Percentiles rank a stretch among this genome's conserved stretches.
Evolutionary conservation across 2,329 filamentous ascomycete genomes (phyloP).

Genomic region (Dactylonectria estremocensis): DNA sequence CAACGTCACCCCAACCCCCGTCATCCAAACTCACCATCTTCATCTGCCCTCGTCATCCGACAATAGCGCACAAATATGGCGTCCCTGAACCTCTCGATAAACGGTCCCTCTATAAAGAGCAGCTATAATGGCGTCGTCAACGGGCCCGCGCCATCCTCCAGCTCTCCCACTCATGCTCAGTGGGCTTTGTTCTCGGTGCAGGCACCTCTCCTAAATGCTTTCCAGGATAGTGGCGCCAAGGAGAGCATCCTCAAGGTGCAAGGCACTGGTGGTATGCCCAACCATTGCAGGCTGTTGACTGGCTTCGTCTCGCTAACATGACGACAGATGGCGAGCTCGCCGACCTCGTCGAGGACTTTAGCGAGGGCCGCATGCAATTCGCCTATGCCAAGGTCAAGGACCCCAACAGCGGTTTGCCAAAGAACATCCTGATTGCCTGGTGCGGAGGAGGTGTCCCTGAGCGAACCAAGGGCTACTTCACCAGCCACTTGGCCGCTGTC

Average conservation of each 20-base stretch:
- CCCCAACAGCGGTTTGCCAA: conserved; percentile 89
- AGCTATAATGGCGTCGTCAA: conserved; percentile 77
- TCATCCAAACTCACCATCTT: conserved; percentile 43
- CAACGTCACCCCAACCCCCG: conserved; percentile 47
- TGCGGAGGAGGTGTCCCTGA: conserved; percentile 99
- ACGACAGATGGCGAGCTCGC: conserved; percentile 86
- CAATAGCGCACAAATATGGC: conserved; percentile 71
- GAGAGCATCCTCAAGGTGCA: conserved; percentile 98
- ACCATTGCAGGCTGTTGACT: conserved; percentile 9
- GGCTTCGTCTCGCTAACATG: conserved; percentile 37
- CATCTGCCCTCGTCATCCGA: conserved; percentile 39
- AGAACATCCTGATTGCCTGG: conserved; percentile 95
- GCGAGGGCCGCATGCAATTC: conserved; percentile 96
- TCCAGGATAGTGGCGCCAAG: conserved; percentile 88
- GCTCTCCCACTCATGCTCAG: conserved; percentile 87
- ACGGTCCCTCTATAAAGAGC: conserved; percentile 87
- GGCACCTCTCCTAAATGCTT: conserved; percentile 91
- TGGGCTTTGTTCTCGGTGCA: conserved; percentile 97
- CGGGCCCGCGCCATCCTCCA: conserved; percentile 64
- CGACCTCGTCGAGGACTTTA: conserved; percentile 95
- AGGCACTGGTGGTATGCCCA: conserved; percentile 80
- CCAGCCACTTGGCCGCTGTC: conserved; percentile 90
- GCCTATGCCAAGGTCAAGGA: conserved; percentile 98
- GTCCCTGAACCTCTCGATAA: conserved; percentile 83
- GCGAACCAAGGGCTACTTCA: conserved; percentile 98